Evolutionary conservation across 2,329 filamentous ascomycete genomes (phyloP), one percentile per base, ranked within the genome.

Genomic region (Pseudocercospora fijiensis): DNA sequence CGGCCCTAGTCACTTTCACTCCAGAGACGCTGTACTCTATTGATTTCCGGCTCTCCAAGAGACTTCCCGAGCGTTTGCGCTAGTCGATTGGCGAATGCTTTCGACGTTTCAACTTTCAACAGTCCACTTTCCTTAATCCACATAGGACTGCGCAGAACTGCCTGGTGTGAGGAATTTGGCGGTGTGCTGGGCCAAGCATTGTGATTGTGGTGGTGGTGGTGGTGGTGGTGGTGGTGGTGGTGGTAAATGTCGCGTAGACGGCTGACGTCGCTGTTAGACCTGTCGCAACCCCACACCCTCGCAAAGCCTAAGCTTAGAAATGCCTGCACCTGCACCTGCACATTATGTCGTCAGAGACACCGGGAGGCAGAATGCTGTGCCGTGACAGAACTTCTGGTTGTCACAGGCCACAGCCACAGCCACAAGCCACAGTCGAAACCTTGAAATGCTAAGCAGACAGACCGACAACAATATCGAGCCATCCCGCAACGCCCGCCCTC

Each of bases 11-110:
- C n/a, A n/a, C n/a, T n/a, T n/a, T n/a, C n/a, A n/a, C n/a, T n/a
- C n/a, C n/a, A n/a, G n/a, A n/a, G n/a, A n/a, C n/a, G n/a, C n/a
- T n/a, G n/a, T n/a, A n/a, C n/a, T 33, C 47, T 51, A 51, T 51
- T 51, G 47, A 51, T 51, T 51, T 45, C 43, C 47, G 47, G 47
- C 20, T 51, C 47, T 51, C 47, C 47, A 26, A 51, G 22, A 51
- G 24, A 24, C n/a, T 51, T 51, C 26, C 47, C 47, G 47, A 51
- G 20, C 47, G 47, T 51, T 51, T 10, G 22, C 47, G 47, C 47
- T 51, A 51, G 24, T 18, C 43, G 43, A 45, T 45, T 45, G 20
- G 43, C 43, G 43, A 45, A 26, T 51, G 47, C 47, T 26, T 51
- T 51, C 20, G 22, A 51, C 20, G 22, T 51, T 51, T 51, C 47